These are phyloP conservation scores for Fusarium burgessii DNA, from an alignment of 2,329 filamentous ascomycete species.

Conservation along the genomic window DNA sequence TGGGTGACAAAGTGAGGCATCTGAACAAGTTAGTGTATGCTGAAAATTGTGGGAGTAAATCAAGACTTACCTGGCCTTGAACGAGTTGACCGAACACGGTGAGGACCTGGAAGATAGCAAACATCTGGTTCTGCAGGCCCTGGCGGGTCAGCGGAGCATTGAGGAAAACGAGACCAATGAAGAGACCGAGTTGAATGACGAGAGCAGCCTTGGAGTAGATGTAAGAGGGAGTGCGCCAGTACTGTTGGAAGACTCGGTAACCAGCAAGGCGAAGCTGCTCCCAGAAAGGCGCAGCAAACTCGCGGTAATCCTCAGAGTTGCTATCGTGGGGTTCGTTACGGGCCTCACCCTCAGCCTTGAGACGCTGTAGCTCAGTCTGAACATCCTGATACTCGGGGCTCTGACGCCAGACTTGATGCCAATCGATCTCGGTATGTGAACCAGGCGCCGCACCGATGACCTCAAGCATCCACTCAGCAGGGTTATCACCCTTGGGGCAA, in stretches of 20 bases:
- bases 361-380: slow-evolving; percentile 65
- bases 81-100: slow-evolving; percentile 85
- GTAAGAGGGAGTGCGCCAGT: slow-evolving; percentile 90
- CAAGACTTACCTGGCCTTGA: slow-evolving; percentile 55
- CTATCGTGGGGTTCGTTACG: slow-evolving; percentile 36
- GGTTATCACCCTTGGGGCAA: slow-evolving; percentile 42
- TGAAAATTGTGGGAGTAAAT: rapidly evolving
- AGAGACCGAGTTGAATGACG: slow-evolving; percentile 74
- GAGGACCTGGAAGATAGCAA: slow-evolving; percentile 84
- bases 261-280: slow-evolving; percentile 75
- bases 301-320: slow-evolving; percentile 66
- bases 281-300: slow-evolving; percentile 83
- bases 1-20: slow-evolving; percentile 90
- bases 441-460: slow-evolving; percentile 45
- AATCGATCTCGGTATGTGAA: slow-evolving; percentile 39
- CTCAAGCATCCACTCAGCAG: slow-evolving; percentile 47
- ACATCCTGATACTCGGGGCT: slow-evolving; percentile 63
- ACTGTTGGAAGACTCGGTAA: slow-evolving; percentile 85
- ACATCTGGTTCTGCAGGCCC: slow-evolving; percentile 89
- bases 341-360: slow-evolving; percentile 62
- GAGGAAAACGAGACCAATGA: slow-evolving; percentile 86
- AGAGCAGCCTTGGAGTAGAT: slow-evolving; percentile 85
- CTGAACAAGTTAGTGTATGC: slow-evolving; percentile 59
- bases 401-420: slow-evolving; percentile 47
- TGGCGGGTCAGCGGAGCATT: slow-evolving; percentile 76